phyloP scores from a whole-genome alignment of 2,329 filamentous ascomycete species.

The Colletotrichum karsti region DNA sequence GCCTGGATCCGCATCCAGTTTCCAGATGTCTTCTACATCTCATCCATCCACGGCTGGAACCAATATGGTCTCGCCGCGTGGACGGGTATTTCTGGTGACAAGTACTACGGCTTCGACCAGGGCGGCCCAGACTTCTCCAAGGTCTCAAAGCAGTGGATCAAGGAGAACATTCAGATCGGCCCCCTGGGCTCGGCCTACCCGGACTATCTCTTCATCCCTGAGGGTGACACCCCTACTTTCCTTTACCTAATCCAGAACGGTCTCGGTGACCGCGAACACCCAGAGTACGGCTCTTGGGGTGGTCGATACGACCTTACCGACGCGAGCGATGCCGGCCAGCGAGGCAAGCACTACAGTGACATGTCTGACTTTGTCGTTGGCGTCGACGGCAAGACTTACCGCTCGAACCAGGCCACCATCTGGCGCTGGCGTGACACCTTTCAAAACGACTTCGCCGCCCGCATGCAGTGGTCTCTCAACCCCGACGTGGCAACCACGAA shows the following conservation, averaged over 20 bases:
- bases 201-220: slow-evolving; percentile 58
- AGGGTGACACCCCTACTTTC: slow-evolving; percentile 61
- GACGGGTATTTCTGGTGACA: slow-evolving; percentile 56
- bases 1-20: slow-evolving; percentile 63
- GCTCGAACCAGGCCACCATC: slow-evolving; percentile 44
- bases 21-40: slow-evolving; percentile 64
- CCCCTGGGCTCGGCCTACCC: slow-evolving; percentile 54
- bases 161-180: slow-evolving; percentile 60
- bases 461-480: slow-evolving; percentile 47
- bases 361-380: slow-evolving; percentile 37
- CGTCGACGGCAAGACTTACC: slow-evolving; percentile 36
- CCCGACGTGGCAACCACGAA: slow-evolving; percentile 42
- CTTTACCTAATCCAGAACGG: slow-evolving; percentile 58
- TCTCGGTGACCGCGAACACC: slow-evolving; percentile 53
- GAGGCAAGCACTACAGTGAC: slow-evolving; percentile 38
- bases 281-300: slow-evolving; percentile 58
- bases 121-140: slow-evolving; percentile 55
- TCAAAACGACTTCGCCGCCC: slow-evolving; percentile 50
- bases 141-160: slow-evolving; percentile 60
- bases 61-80: slow-evolving; percentile 63
- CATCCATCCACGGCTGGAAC: slow-evolving; percentile 63
- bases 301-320: slow-evolving; percentile 51
- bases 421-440: slow-evolving; percentile 51
- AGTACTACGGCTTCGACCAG: slow-evolving; percentile 48
- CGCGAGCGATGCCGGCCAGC: slow-evolving; percentile 31